Evolutionary conservation across 2,329 filamentous ascomycete species (phyloP).

Genomic region (Cladorrhinum sp.): DNA sequence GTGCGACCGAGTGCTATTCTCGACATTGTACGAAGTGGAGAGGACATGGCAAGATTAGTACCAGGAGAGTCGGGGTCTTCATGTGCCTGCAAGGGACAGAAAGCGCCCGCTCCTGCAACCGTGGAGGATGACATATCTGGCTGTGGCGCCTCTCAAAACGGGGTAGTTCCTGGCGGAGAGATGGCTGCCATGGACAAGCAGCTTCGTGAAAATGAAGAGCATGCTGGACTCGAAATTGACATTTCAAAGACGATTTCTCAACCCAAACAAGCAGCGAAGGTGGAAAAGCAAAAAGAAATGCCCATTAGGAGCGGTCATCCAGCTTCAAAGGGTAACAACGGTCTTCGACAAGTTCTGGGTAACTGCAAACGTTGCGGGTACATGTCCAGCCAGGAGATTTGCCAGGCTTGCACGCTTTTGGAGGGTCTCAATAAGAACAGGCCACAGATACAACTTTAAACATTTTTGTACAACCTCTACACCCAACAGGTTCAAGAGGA

Average conservation of each 20-base stretch:
- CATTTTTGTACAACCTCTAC: constrained; percentile 13
- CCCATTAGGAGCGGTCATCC: constrained; percentile 24
- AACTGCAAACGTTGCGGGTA: constrained; percentile 88
- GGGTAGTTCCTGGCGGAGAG: constrained; percentile 66
- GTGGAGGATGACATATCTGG: constrained; percentile 65
- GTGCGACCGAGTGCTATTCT: constrained; percentile 91
- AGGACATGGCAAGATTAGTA: constrained; percentile 92
- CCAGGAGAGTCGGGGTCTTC: constrained; percentile 53
- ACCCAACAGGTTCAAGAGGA: not conserved
- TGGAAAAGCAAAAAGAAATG: constrained; percentile 25
- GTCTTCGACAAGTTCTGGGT: constrained; percentile 63
- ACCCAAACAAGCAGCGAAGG: constrained; percentile 31
- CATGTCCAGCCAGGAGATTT: constrained; percentile 89
- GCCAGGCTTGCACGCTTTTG: constrained; percentile 87
- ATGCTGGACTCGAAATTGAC: constrained; percentile 63
- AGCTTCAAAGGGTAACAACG: constrained; percentile 27
- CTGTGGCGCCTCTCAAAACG: constrained; percentile 66
- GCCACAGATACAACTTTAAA: constrained; percentile 53
- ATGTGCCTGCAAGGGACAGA: constrained; percentile 45
- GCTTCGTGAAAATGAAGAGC: constrained; percentile 62
- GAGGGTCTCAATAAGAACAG: constrained; percentile 85
- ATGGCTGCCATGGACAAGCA: constrained; percentile 79
- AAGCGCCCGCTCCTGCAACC: constrained; percentile 29
- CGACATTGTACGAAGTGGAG: constrained; percentile 90
- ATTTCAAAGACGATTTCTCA: constrained; percentile 49